Base-by-base conservation (phyloP, 176 grass and related monocot genomes). In the Phoenix roebelenii region DNA sequence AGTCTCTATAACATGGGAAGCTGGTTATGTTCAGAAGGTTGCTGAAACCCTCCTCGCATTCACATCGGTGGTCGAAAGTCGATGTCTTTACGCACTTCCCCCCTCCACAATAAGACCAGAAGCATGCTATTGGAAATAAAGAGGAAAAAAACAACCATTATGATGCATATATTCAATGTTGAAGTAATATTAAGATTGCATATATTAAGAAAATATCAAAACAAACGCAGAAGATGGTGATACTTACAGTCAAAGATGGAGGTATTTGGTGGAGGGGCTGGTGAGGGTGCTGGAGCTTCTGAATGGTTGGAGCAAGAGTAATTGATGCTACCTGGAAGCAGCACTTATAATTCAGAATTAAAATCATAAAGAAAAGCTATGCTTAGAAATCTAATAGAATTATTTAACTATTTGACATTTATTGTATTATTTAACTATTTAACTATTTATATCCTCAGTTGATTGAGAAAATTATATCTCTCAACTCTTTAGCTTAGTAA, bases 1-100 rank as follows among this genome's bases (percentile, higher is more conserved):
- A 97, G 18, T 66, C 71, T 20, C 52, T 65, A 59, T 77, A 97
- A 49, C 92, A 97, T 70, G 92, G 87, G 60, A 91, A 81, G 6
- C 55, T 69, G 60, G 68, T 82, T 25, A 71, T 54, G 71, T 91
- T 97, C 16, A 97, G 62, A 80, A 91, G 83, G 60, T 97, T 97
- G 69, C 66, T 68, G 74, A 65, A 85, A 48, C 87, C 87, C 52
- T 82, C 75, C 18, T 73, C 54, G 61, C 92, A 91, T 16, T 80
- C 52, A 18, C 92, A 97, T 29, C 74, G 79, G 68, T 97, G 83
- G 23, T 52, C 72, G 51, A 75, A 54, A 57, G 68, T 65, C 14
- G 87, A 85, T 44, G 72, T 77, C 3, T 80, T 82, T 72, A 58
- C 54, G 49, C 92, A 97, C 25, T 64, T 85, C 3, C 87, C 87